Percentiles rank a stretch among this genome's conserved stretches.
Evolutionary conservation across 83 land plant genomes (phyloP).

Genomic region (Larix sibirica): DNA sequence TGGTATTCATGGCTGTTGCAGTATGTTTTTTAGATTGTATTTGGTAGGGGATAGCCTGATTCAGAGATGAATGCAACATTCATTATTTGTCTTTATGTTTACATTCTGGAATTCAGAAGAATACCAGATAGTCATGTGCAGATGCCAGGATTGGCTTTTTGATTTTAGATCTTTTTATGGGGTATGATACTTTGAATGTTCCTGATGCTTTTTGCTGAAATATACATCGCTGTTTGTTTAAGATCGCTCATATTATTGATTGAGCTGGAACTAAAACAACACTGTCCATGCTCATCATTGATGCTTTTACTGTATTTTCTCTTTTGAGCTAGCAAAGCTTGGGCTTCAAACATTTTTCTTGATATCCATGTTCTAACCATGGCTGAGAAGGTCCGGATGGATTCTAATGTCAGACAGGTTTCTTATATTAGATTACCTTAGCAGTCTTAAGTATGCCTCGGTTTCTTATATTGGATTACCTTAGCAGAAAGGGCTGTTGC

Average conservation of each 20-base stretch:
- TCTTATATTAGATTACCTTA: no score
- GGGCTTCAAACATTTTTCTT: no score
- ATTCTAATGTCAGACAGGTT: no score
- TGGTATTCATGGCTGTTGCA: neutral
- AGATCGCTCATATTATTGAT: neutral
- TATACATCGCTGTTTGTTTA: neutral
- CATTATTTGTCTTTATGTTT: neutral
- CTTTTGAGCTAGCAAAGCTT: no score
- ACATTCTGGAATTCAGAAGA: neutral
- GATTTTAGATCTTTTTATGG: neutral
- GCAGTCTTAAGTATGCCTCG: no score
- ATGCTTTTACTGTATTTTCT: neutral
- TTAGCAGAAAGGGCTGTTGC: neutral
- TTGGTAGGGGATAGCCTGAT: neutral
- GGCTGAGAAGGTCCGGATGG: no score
- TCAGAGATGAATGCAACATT: neutral
- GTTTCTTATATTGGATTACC: no score
- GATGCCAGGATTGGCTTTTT: neutral
- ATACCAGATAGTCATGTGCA: neutral
- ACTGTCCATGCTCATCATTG: neutral
- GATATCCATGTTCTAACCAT: no score
- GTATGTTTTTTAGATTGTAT: neutral
- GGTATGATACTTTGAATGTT: neutral
- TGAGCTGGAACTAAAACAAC: neutral
- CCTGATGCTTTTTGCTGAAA: neutral